phyloP scores from a whole-genome alignment of 345 rosid species.

The Dimocarpus longan region DNA sequence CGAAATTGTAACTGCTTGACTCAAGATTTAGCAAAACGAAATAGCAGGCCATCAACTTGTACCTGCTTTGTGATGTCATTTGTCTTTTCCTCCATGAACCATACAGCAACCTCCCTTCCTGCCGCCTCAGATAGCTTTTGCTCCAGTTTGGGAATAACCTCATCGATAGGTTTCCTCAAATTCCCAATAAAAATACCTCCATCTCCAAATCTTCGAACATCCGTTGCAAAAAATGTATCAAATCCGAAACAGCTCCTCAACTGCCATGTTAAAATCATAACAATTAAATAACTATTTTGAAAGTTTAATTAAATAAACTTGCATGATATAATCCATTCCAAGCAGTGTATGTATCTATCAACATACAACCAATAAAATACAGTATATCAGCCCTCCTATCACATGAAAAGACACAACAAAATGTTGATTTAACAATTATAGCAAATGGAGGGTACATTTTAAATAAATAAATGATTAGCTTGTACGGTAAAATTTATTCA shows the following conservation, averaged over 20 bases:
- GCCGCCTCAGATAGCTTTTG: slow-evolving; percentile 83
- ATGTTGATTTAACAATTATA: not conserved
- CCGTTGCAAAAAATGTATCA: slow-evolving; percentile 86
- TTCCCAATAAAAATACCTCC: slow-evolving; percentile 94
- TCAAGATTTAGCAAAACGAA: not conserved
- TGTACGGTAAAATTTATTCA: not conserved
- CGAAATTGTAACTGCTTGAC: not conserved
- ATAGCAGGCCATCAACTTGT: not conserved
- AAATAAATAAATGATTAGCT: too few species aligned
- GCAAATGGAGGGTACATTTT: not conserved
- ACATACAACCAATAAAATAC: not conserved
- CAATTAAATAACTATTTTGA: not conserved
- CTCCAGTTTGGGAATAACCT: slow-evolving; percentile 80
- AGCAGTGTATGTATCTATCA: not conserved
- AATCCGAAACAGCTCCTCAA: slow-evolving; percentile 86
- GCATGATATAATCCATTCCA: not conserved
- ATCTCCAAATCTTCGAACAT: slow-evolving; percentile 92
- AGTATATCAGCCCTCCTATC: not conserved
- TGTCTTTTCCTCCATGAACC: slow-evolving; percentile 95
- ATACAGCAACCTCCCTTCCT: slow-evolving; percentile 77
- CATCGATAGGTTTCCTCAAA: slow-evolving; percentile 74
- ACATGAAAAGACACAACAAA: not conserved
- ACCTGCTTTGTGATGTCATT: slow-evolving; percentile 93
- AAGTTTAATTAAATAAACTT: not conserved
- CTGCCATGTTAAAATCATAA: slow-evolving; percentile 46